Evolutionary conservation across 306 rosid species (phyloP).

Genomic region (Ammopiptanthus mongolicus): DNA sequence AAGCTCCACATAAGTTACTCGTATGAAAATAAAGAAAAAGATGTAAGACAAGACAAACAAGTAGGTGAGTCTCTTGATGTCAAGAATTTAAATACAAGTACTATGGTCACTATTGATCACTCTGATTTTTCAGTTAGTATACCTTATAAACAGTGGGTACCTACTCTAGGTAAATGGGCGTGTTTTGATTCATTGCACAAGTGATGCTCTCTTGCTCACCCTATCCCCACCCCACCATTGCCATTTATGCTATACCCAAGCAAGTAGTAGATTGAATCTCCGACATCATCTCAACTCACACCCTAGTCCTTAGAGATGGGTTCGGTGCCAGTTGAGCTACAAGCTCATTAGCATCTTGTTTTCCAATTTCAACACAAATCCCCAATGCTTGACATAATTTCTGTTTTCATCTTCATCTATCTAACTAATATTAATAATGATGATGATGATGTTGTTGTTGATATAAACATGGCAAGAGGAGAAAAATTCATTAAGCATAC

Average conservation of each 20-base stretch:
- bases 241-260: slow-evolving; percentile 4
- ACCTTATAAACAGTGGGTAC: slow-evolving; percentile 1
- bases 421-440: neutral
- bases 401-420: neutral
- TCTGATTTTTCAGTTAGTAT: neutral
- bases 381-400: neutral
- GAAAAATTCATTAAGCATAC: slow-evolving; percentile 23
- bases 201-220: neutral
- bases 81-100: slow-evolving; percentile 9
- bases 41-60: neutral
- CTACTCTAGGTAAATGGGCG: neutral
- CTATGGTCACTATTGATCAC: neutral
- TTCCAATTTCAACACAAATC: slow-evolving; percentile 16
- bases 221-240: neutral
- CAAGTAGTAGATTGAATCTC: neutral
- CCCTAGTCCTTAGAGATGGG: neutral
- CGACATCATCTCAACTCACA: neutral
- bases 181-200: neutral
- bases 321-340: neutral
- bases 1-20: slow-evolving; percentile 3
- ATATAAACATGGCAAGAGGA: neutral
- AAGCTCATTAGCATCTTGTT: neutral
- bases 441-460: neutral
- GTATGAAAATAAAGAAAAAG: slow-evolving; percentile 5
- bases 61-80: neutral